phyloP scores from a whole-genome alignment of 1,284 basidiomycete genomes.

The Boletus sp. region DNA sequence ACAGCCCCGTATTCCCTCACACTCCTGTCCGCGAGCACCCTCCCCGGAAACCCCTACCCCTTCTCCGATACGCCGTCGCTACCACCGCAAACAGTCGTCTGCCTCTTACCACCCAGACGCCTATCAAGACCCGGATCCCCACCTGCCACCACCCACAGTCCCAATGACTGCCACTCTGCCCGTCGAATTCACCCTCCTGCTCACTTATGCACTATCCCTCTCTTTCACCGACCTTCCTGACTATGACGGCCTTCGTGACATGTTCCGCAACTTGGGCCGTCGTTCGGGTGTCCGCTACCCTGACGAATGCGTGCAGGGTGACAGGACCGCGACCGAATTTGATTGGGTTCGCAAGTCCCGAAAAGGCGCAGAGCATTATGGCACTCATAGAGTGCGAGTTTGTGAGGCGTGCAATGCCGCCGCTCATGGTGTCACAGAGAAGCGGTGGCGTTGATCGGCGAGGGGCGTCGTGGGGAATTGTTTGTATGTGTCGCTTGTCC shows the following conservation, averaged over 20 bases:
- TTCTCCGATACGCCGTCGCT: constrained; percentile 21
- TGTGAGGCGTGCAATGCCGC: constrained; percentile 40
- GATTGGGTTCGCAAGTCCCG: constrained; percentile 34
- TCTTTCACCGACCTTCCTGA: constrained; percentile 92
- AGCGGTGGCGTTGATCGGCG: constrained; percentile 30
- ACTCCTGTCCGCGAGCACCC: constrained; percentile 14
- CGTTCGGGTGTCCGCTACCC: constrained; percentile 56
- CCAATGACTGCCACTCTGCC: constrained; percentile 84
- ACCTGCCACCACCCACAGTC: constrained; percentile 24
- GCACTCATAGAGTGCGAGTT: constrained; percentile 35
- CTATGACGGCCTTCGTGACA: constrained; percentile 82
- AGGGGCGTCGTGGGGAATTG: constrained; percentile 6
- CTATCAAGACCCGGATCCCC: constrained; percentile 14
- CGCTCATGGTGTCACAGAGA: constrained; percentile 31
- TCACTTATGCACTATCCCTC: constrained; percentile 83
- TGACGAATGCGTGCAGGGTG: constrained; percentile 55
- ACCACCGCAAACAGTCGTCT: constrained; percentile 26
- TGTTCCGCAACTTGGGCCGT: constrained; percentile 71
- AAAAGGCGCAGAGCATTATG: constrained; percentile 15
- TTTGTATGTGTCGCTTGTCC: constrained; percentile 10
- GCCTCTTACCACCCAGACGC: constrained; percentile 26
- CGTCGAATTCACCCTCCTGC: constrained; percentile 86
- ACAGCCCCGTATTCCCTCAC: constrained; percentile 23
- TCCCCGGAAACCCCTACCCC: constrained; percentile 20
- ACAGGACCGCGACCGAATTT: constrained; percentile 28